Percentiles rank a stretch among this genome's conserved stretches.
Evolutionary conservation across 495 filamentous ascomycete species (phyloP).

Genomic region (Penicillium coffeae): DNA sequence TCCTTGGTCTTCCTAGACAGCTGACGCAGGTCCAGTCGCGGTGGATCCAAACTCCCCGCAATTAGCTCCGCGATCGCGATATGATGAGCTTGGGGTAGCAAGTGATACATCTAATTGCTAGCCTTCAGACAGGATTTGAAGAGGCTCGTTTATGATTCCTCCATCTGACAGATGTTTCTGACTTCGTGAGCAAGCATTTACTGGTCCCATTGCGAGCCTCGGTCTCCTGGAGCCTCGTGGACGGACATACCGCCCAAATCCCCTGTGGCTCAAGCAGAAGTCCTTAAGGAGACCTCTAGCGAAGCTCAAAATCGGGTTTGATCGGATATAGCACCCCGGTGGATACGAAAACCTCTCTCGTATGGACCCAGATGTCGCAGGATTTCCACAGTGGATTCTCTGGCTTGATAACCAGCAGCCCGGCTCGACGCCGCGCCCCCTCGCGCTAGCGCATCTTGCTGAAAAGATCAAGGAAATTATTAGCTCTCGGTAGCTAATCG

Average conservation of each 20-base stretch:
- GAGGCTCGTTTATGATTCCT: not conserved
- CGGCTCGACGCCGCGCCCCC: not conserved
- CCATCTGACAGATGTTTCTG: too few relatives aligned
- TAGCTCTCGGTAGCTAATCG: too few relatives aligned
- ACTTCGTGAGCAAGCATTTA: too few relatives aligned
- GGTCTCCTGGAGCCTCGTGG: too few relatives aligned
- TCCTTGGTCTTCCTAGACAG: not conserved
- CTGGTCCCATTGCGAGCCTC: too few relatives aligned
- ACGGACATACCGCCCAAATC: too few relatives aligned
- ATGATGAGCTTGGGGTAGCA: not conserved
- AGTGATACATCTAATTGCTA: not conserved
- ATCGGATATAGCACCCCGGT: not conserved
- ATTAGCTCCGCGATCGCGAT: constrained; percentile 3
- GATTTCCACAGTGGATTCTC: not conserved
- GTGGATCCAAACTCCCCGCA: constrained; percentile 8
- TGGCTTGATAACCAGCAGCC: not conserved
- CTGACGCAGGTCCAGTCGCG: not conserved
- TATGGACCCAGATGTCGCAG: not conserved
- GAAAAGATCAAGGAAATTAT: too few relatives aligned
- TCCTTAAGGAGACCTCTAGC: not conserved
- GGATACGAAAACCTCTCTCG: not conserved
- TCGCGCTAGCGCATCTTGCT: not conserved
- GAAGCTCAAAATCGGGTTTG: not conserved
- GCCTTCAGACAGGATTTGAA: too few relatives aligned
- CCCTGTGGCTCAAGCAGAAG: too few relatives aligned